A percentile compares a stretch with the other conserved stretches of the same genome.
Conservation (phyloP, 768 basidiomycete species). For the Podaxis mareebaensis region DNA sequence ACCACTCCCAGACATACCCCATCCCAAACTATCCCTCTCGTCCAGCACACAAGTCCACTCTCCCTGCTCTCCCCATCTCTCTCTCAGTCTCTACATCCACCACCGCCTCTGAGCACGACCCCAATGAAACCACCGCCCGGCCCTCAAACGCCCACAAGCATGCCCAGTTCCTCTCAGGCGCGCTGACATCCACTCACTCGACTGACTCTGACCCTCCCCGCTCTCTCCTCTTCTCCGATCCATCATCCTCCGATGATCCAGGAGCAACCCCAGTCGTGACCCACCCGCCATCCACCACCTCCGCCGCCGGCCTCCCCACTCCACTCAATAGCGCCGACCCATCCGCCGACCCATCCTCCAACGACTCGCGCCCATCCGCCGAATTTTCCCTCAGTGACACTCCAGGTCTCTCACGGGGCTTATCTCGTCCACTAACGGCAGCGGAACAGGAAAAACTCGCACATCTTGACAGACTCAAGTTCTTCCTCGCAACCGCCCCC, state of each 20-base stretch:
- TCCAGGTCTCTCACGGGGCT: slow-evolving; percentile 39
- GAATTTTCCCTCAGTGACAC: slow-evolving; percentile 21
- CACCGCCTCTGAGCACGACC: slow-evolving; percentile 39
- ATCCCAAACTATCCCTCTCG: slow-evolving; percentile 26
- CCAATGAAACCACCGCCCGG: slow-evolving; percentile 49
- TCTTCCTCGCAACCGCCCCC: slow-evolving; percentile 85
- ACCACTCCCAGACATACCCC: slow-evolving; percentile 30
- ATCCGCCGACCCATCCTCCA: slow-evolving; percentile 3
- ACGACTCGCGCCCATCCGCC: slow-evolving; percentile 9
- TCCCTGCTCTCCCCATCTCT: slow-evolving; percentile 22
- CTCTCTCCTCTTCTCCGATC: slow-evolving; percentile 17
- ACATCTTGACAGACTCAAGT: slow-evolving; percentile 83
- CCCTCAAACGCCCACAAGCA: slow-evolving; percentile 50
- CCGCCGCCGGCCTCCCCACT: slow-evolving; percentile 18
- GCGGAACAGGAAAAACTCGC: slow-evolving; percentile 70
- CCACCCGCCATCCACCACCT: slow-evolving; percentile 16
- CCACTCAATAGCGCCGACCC: slow-evolving; percentile 16
- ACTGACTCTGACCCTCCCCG: background rate
- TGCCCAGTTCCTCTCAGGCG: slow-evolving; percentile 37
- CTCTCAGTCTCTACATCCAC: slow-evolving; percentile 43
- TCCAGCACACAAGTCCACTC: slow-evolving; percentile 22
- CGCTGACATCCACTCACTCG: slow-evolving; percentile 17
- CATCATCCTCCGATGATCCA: slow-evolving; percentile 6
- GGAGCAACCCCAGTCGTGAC: slow-evolving; percentile 20
- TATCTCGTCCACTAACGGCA: slow-evolving; percentile 58